A percentile compares a stretch with the other conserved stretches of the same genome.
phyloP scores from a whole-genome alignment of 495 filamentous ascomycete genomes.

The Neurospora sp. region DNA sequence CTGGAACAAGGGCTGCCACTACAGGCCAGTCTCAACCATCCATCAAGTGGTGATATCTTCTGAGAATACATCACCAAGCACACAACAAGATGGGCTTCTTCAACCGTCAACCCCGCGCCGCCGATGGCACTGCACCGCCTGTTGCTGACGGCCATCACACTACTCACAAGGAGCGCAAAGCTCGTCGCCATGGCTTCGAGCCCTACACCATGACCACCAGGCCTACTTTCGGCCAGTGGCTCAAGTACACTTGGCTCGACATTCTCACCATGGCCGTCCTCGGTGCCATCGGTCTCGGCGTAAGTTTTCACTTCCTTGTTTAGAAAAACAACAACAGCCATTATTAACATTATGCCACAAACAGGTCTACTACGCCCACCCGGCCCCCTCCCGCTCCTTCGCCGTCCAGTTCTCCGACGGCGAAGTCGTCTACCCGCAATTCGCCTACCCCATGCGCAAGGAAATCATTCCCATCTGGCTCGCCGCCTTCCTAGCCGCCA shows the following conservation, averaged over 20 bases:
- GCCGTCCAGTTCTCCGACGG: slow-evolving; percentile 48
- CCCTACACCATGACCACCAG: slow-evolving; percentile 31
- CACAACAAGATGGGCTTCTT: slow-evolving; percentile 7
- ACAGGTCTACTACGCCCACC: slow-evolving; percentile 46
- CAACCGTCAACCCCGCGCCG: slow-evolving; percentile 2
- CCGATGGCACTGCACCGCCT: neutral
- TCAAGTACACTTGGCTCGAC: slow-evolving; percentile 48
- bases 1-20: neutral
- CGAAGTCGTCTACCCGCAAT: slow-evolving; percentile 49
- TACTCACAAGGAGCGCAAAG: slow-evolving; percentile 4
- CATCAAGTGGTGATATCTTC: neutral
- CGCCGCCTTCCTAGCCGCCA: slow-evolving; percentile 43
- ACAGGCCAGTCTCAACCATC: neutral
- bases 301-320: slow-evolving; percentile 21
- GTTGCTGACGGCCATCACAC: neutral
- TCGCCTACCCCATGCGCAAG: slow-evolving; percentile 51
- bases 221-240: slow-evolving; percentile 45
- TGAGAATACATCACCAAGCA: neutral
- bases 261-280: slow-evolving; percentile 46
- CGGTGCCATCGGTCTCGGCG: slow-evolving; percentile 47
- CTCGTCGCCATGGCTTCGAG: slow-evolving; percentile 4
- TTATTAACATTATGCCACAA: no score
- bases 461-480: slow-evolving; percentile 54
- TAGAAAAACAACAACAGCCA: no score
- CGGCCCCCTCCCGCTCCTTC: slow-evolving; percentile 47